Conservation (phyloP, 2,329 filamentous ascomycete species). For the Fusarium pseudonygamai region DNA sequence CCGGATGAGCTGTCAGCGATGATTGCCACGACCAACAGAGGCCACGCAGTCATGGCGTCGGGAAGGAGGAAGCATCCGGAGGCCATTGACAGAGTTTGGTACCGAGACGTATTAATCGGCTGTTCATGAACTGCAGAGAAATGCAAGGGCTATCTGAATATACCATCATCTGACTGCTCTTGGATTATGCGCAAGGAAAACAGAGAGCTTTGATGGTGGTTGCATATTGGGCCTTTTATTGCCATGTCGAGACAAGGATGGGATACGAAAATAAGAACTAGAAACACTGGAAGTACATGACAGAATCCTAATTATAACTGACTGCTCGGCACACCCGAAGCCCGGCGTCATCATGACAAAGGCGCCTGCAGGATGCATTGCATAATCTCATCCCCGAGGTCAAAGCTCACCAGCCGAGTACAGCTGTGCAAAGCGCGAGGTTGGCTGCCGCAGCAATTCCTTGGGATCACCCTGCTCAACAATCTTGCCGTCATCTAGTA, state of each 20-base stretch:
- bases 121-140: background rate
- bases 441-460: background rate
- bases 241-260: background rate
- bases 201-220: background rate
- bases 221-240: background rate
- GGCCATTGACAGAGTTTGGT: background rate
- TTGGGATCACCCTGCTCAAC: background rate
- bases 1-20: background rate
- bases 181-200: rapidly evolving
- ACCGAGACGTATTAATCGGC: rapidly evolving
- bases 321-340: background rate
- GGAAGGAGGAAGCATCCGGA: background rate
- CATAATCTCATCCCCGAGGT: background rate
- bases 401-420: background rate
- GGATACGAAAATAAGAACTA: background rate
- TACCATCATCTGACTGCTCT: rapidly evolving
- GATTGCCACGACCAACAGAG: background rate
- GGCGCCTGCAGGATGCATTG: background rate
- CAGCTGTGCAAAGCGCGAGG: background rate
- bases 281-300: background rate
- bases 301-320: background rate
- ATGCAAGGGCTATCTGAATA: rapidly evolving
- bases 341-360: background rate
- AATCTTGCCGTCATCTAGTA: background rate
- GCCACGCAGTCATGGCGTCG: background rate